Percentiles rank a stretch among this genome's conserved stretches.
Evolutionary conservation across 805 yeast species (phyloP).

Genomic region (Kuraishia capsulata): DNA sequence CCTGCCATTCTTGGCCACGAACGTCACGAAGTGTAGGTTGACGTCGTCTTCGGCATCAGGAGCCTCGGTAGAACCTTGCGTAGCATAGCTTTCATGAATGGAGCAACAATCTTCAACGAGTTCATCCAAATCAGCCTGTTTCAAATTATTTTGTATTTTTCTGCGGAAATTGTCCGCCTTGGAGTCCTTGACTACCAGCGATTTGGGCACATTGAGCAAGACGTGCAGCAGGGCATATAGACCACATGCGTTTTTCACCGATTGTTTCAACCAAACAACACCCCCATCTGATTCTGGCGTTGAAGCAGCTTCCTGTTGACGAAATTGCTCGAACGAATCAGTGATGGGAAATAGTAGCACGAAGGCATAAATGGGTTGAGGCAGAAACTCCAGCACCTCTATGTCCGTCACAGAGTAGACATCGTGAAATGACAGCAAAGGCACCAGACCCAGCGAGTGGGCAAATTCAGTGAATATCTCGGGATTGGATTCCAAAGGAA

Average conservation of each 20-base stretch:
- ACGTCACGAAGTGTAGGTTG: slow-evolving; percentile 70
- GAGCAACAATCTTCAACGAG: slow-evolving; percentile 9
- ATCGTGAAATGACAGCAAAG: slow-evolving; percentile 59
- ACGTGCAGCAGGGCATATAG: slow-evolving; percentile 76
- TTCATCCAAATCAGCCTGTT: slow-evolving; percentile 9
- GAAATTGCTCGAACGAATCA: slow-evolving; percentile 42
- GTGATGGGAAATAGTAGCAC: slow-evolving; percentile 81
- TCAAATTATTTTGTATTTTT: slow-evolving; percentile 8
- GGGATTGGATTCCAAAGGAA: slow-evolving; percentile 91
- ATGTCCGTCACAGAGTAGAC: slow-evolving; percentile 80
- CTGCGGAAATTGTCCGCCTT: slow-evolving; percentile 12
- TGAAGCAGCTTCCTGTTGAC: slow-evolving; percentile 17
- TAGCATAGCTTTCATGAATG: slow-evolving; percentile 21
- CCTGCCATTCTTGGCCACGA: slow-evolving; percentile 43
- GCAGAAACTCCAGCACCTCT: slow-evolving; percentile 70
- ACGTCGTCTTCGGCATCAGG: slow-evolving; percentile 47
- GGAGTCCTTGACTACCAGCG: slow-evolving; percentile 30
- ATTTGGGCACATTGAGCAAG: slow-evolving; percentile 35
- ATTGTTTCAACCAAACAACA: slow-evolving; percentile 76
- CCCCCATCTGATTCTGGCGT: slow-evolving; percentile 10
- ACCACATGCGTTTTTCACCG: slow-evolving; percentile 87
- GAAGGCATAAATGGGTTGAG: slow-evolving; percentile 70
- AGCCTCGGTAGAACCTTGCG: slow-evolving; percentile 58
- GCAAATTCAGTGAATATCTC: slow-evolving; percentile 68
- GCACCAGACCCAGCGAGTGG: slow-evolving; percentile 54